phyloP scores from a whole-genome alignment of 768 basidiomycete genomes.

The Boletus rubropictus region DNA sequence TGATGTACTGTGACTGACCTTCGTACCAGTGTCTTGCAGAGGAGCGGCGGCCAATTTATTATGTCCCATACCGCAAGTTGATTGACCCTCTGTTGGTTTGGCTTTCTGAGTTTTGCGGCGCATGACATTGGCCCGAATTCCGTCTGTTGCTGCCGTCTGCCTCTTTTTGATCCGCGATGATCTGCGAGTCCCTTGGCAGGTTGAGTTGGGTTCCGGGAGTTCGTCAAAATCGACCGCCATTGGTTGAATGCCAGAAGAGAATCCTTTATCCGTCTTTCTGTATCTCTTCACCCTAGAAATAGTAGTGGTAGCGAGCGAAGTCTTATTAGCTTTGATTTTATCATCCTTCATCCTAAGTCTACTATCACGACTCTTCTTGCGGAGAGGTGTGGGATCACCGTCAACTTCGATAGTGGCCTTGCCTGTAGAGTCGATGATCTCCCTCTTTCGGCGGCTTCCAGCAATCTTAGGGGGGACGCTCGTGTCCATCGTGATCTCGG shows the following conservation, averaged over 20 bases:
- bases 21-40: not conserved
- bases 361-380: constrained; percentile 19
- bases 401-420: constrained; percentile 8
- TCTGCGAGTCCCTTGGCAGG: constrained; percentile 10
- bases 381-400: constrained; percentile 10
- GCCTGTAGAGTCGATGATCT: constrained; percentile 4
- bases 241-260: constrained; percentile 22
- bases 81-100: constrained; percentile 3
- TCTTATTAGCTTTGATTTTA: not conserved
- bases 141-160: not conserved
- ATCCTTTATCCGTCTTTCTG: constrained; percentile 30
- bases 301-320: not conserved
- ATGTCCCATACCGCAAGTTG: not conserved
- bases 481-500: constrained; percentile 2
- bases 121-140: constrained; percentile 22
- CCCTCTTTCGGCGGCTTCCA: constrained; percentile 28
- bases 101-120: constrained; percentile 18
- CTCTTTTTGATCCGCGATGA: constrained; percentile 16
- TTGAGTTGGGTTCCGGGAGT: constrained; percentile 19
- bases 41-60: not conserved
- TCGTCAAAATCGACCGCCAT: constrained; percentile 30
- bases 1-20: not conserved
- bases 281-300: constrained; percentile 26
- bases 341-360: not conserved
- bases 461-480: constrained; percentile 10